phyloP scores from a whole-genome alignment of 2,329 filamentous ascomycete genomes.

The Paraphaeosphaeria sporulosa region DNA sequence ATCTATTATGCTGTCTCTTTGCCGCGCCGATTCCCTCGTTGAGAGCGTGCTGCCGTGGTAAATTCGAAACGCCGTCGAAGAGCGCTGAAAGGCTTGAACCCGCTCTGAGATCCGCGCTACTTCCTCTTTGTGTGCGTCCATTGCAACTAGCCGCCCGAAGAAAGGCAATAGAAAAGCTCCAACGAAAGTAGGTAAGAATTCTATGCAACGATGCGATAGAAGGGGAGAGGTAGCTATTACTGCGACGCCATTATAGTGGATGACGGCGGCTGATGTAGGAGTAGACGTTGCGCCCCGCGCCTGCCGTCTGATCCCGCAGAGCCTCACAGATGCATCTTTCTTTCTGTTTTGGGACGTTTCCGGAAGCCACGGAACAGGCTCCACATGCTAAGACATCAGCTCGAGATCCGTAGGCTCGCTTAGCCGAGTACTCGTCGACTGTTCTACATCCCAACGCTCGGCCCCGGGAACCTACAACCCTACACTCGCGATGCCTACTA shows the following conservation, averaged over 20 bases:
- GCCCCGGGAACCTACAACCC: background rate
- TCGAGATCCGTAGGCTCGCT: constrained; percentile 3
- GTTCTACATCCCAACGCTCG: background rate
- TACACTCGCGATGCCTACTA: background rate
- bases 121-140: constrained; percentile 39
- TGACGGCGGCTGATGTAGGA: background rate
- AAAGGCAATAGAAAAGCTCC: background rate
- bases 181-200: background rate
- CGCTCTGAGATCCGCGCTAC: constrained; percentile 36
- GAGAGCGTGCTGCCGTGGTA: constrained; percentile 66
- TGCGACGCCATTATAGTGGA: background rate
- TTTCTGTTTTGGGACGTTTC: constrained; percentile 1
- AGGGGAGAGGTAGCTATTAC: background rate
- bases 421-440: background rate
- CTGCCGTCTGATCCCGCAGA: background rate
- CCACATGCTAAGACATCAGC: constrained; percentile 9
- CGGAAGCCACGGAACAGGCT: constrained; percentile 8
- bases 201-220: background rate
- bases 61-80: constrained; percentile 60
- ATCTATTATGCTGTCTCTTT: constrained; percentile 55
- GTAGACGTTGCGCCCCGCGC: background rate
- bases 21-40: constrained; percentile 54
- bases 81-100: constrained; percentile 55
- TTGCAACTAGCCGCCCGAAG: constrained; percentile 10
- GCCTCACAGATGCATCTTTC: background rate